These are phyloP conservation scores for Hyphopichia pseudoburtonii DNA, from an alignment of 1,139 yeast genomes.

Conservation along the genomic window DNA sequence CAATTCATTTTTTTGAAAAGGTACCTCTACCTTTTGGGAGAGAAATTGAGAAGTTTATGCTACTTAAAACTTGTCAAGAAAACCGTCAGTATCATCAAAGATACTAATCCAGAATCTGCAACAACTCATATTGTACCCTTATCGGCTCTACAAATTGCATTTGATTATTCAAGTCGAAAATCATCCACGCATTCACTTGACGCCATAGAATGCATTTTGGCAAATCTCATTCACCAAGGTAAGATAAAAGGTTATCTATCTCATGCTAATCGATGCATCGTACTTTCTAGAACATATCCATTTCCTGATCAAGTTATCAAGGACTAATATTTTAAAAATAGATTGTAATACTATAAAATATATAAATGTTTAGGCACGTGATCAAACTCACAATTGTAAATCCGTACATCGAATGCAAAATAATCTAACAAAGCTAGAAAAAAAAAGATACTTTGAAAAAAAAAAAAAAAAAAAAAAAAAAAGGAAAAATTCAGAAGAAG, in stretches of 20 bases:
- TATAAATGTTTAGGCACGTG: too few species aligned
- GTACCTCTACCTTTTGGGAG: conserved; percentile 63
- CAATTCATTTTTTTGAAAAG: conserved; percentile 55
- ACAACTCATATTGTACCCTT: conserved; percentile 45
- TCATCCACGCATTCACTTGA: conserved; percentile 28
- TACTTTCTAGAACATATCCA: conserved; percentile 71
- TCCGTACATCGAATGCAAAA: too few species aligned
- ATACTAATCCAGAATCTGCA: conserved; percentile 28
- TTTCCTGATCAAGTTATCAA: conserved; percentile 51
- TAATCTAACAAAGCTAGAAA: background rate
- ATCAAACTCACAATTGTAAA: too few species aligned
- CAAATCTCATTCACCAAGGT: conserved; percentile 64
- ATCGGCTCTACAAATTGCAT: conserved; percentile 45
- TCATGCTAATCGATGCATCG: conserved; percentile 71
- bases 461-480: background rate
- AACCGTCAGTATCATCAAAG: conserved; percentile 37
- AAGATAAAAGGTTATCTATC: conserved; percentile 81
- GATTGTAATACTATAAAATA: too few species aligned
- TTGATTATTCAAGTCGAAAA: conserved; percentile 32
- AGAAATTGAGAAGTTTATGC: conserved; percentile 52
- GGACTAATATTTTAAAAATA: too few species aligned
- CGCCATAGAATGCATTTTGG: conserved; percentile 70
- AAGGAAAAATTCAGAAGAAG: background rate
- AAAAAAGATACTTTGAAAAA: background rate
- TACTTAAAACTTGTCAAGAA: conserved; percentile 53